A percentile compares a stretch with the other conserved stretches of the same genome.
Conservation (phyloP, 2,329 filamentous ascomycete species). For the Xylaria arbuscula region DNA sequence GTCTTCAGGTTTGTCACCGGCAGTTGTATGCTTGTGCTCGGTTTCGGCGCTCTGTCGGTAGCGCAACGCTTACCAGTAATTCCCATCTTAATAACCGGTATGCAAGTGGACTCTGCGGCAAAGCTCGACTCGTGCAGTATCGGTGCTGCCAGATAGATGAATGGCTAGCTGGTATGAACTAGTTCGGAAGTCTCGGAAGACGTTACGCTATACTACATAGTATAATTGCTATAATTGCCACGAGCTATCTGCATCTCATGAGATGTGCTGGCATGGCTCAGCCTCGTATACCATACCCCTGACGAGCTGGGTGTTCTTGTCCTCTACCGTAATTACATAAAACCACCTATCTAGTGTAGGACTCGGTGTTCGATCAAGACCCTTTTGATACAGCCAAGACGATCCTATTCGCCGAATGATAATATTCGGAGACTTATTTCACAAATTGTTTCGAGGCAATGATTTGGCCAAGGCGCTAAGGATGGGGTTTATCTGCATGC, state of each 20-base stretch:
- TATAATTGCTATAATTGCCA: background rate
- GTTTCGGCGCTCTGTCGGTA: background rate
- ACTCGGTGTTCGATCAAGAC: background rate
- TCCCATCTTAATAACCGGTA: background rate
- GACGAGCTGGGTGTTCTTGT: background rate
- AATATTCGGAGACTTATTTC: background rate
- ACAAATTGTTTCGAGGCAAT: background rate
- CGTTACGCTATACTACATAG: no score
- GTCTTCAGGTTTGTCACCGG: background rate
- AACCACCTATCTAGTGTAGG: background rate
- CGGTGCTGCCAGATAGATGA: background rate
- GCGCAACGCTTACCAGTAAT: background rate
- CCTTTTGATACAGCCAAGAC: slow-evolving; percentile 3
- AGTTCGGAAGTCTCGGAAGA: slow-evolving; percentile 30
- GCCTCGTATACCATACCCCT: background rate
- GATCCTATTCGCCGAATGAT: background rate
- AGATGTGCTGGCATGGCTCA: slow-evolving; percentile 26
- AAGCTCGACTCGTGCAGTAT: background rate
- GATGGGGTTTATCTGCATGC: background rate
- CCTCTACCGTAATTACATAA: background rate
- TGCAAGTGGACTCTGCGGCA: background rate
- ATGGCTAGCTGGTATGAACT: slow-evolving; percentile 6
- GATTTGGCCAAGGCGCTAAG: slow-evolving; percentile 11
- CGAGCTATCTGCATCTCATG: background rate
- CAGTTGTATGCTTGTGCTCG: background rate